Evolutionary conservation across 768 basidiomycete species (phyloP), one percentile per base, ranked within the genome.

Genomic region (Naganishia vaughanmartiniae): DNA sequence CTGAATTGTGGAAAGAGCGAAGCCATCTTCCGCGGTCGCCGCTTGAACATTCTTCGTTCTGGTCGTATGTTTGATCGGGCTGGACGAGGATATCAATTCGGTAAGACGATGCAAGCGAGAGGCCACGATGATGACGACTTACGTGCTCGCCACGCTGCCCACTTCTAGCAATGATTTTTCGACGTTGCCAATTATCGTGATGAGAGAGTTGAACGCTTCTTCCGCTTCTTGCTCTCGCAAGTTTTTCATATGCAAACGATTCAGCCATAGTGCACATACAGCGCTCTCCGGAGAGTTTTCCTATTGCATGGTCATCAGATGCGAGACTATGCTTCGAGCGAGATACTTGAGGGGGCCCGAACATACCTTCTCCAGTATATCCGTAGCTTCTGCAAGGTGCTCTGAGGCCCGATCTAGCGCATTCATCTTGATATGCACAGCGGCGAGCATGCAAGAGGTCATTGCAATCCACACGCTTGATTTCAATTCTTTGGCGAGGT

Each of bases 391-490:
- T 24, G 71, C 73, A 46, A 76, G 75, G 46, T 84, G 83, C 1
- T 87, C 87, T 73, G 58, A 57, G 11, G 74, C 67, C 15, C 70
- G 55, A n/a, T 73, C 68, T 21, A 73, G 70, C 74, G 89, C 84
- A 56, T 87, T 85, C 48, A 48, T 63, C 42, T 63, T 63, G 5
- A 92, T 79, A 55, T 88, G 84, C 1, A 95, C 83, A 73, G 93
- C 90, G 3, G 86, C 89, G 65, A 87, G 86, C 74, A 85, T 83
- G 0, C 88, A 84, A 33, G 89, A 80, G 0, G 91, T 90, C 11
- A 89, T 86, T 26, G 88, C 86, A 9, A 85, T 79, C 75, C 90
- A 82, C 0, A 87, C 84, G 19, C 19, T 42, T 39, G 60, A 39
- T 28, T 26, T 42, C 39, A 89, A 87, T 7, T 89, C 84, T 56